Evolutionary conservation across 106 monocot genomes (phyloP).

Genomic region (Apostasia shenzhenica): DNA sequence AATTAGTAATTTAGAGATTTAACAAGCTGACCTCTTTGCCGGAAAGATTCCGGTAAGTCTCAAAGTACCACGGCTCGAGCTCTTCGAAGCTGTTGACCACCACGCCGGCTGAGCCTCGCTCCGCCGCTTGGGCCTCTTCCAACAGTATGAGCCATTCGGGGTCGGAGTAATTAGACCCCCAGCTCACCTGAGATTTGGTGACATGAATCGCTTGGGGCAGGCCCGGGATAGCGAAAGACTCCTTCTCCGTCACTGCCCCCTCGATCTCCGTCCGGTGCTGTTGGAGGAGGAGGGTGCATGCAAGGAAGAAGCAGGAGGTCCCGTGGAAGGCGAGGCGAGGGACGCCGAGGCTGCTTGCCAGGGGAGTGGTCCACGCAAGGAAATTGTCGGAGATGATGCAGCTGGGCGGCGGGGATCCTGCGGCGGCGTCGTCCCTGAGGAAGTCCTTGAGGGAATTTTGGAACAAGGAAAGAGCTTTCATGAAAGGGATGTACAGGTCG

Average conservation of each 20-base stretch:
- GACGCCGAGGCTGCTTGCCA: constrained; percentile 11
- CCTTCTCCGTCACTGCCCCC: not conserved
- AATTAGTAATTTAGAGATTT: no score
- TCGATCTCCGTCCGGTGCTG: not conserved
- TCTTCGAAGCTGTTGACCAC: constrained; percentile 48
- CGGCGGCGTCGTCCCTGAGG: not conserved
- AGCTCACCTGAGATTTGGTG: constrained; percentile 6
- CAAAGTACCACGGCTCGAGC: constrained; percentile 23
- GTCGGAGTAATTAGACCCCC: not conserved
- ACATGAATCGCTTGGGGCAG: constrained; percentile 19
- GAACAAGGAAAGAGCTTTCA: not conserved
- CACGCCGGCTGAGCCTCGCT: constrained; percentile 12
- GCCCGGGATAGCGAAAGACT: constrained; percentile 16
- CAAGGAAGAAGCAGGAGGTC: constrained; percentile 18
- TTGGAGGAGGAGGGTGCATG: not conserved
- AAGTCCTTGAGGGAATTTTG: not conserved
- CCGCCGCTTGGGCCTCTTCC: not conserved
- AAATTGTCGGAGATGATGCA: constrained; percentile 28
- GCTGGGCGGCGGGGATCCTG: constrained; percentile 9
- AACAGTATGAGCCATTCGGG: not conserved
- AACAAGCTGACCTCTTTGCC: not conserved
- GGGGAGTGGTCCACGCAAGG: constrained; percentile 23
- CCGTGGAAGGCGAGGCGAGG: constrained; percentile 31
- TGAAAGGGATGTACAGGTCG: not conserved
- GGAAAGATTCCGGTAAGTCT: constrained; percentile 4